Evolutionary conservation across 2,329 filamentous ascomycete species (phyloP).

Genomic region (Rhinocladiella similis): DNA sequence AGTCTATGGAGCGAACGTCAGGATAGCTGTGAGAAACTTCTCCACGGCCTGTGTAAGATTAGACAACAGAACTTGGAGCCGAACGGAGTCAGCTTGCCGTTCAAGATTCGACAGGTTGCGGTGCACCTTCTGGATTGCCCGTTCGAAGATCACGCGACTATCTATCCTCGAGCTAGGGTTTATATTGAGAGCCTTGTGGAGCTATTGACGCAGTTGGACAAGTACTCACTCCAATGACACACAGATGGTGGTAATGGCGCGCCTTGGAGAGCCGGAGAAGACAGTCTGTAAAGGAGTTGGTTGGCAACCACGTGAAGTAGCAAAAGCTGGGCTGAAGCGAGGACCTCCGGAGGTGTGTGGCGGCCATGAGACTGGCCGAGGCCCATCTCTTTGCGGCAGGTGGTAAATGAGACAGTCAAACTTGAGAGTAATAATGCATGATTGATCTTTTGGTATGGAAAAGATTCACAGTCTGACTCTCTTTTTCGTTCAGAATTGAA

Average conservation of each 20-base stretch:
- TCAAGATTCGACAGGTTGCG: constrained; percentile 40
- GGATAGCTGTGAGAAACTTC: constrained; percentile 32
- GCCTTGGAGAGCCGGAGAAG: not conserved
- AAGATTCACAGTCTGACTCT: too few relatives aligned
- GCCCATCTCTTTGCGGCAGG: too few relatives aligned
- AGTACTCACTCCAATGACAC: constrained; percentile 6
- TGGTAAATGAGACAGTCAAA: too few relatives aligned
- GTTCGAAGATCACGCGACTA: constrained; percentile 22
- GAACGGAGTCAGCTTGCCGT: constrained; percentile 39
- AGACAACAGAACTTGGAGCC: constrained; percentile 36
- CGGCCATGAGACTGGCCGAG: too few relatives aligned
- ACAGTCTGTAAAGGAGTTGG: not conserved
- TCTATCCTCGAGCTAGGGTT: not conserved
- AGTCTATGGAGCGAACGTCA: too few relatives aligned
- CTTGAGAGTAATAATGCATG: too few relatives aligned
- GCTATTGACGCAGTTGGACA: constrained; percentile 1
- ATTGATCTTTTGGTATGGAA: too few relatives aligned
- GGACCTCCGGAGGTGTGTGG: too few relatives aligned
- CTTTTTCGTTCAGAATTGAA: too few relatives aligned
- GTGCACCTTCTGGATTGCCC: constrained; percentile 38
- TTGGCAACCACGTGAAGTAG: too few relatives aligned
- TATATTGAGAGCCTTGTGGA: constrained; percentile 1
- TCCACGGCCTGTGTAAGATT: constrained; percentile 39
- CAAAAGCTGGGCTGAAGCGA: too few relatives aligned
- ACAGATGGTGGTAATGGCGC: not conserved